Conservation (phyloP, 345 rosid genomes). For the Eucalyptus urophylla region DNA sequence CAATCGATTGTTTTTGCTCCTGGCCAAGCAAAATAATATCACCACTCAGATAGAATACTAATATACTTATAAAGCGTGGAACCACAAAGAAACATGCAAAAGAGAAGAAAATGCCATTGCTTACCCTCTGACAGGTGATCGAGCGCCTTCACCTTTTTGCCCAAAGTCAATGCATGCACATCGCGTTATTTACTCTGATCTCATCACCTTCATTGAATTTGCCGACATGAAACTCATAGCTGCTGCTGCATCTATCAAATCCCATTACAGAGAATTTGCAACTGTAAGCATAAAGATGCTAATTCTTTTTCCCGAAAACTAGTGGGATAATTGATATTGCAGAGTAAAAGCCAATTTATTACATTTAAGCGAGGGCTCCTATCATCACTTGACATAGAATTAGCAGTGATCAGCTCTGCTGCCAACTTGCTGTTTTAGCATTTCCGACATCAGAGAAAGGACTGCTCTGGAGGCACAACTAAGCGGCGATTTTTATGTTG, state of each 20-base stretch:
- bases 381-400: background rate
- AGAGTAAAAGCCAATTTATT: background rate
- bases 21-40: background rate
- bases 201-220: background rate
- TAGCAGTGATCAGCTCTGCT: background rate
- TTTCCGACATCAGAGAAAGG: background rate
- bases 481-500: background rate
- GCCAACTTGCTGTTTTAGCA: background rate
- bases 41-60: background rate
- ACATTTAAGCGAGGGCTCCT: background rate
- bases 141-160: background rate
- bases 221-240: background rate
- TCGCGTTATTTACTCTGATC: background rate
- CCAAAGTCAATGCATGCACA: background rate
- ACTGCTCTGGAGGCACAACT: background rate
- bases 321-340: background rate
- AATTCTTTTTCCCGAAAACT: background rate
- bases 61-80: background rate
- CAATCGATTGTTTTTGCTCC: background rate
- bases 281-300: background rate
- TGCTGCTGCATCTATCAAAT: background rate
- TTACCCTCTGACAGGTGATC: background rate
- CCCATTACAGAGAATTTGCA: background rate
- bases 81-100: background rate
- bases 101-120: background rate